Evolutionary conservation across 129 eudicot species (phyloP).

Genomic region (Arctium lappa): DNA sequence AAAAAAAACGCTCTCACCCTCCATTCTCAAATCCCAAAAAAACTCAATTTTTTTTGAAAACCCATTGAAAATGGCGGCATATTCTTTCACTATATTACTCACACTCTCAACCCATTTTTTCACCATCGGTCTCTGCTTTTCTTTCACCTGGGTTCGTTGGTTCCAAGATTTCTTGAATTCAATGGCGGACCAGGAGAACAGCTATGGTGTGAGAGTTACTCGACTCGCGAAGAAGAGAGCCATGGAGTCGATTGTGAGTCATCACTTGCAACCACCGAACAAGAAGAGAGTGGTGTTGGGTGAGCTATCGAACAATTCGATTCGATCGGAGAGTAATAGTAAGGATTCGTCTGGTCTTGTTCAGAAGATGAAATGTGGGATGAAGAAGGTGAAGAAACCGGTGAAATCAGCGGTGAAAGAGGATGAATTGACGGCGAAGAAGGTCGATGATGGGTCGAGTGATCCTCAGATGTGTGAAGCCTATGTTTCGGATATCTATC

Average conservation of each 20-base stretch:
- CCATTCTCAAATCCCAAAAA: slow-evolving; percentile 14
- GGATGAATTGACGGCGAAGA: slow-evolving; percentile 16
- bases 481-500: slow-evolving; percentile 58
- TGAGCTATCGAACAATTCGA: slow-evolving; percentile 43
- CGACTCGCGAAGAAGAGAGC: slow-evolving; percentile 66
- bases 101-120: not conserved
- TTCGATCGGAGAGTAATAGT: not conserved
- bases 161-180: not conserved
- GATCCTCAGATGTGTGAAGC: slow-evolving; percentile 82
- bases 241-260: slow-evolving; percentile 34
- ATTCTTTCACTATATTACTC: slow-evolving; percentile 17
- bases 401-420: not conserved
- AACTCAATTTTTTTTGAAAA: slow-evolving; percentile 13
- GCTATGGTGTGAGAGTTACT: slow-evolving; percentile 40
- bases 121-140: not conserved
- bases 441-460: slow-evolving; percentile 8
- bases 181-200: slow-evolving; percentile 69
- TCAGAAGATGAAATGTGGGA: slow-evolving; percentile 15
- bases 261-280: slow-evolving; percentile 26
- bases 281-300: slow-evolving; percentile 72
- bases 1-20: not conserved
- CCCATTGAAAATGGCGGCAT: slow-evolving; percentile 46
- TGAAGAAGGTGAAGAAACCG: slow-evolving; percentile 27
- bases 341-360: not conserved
- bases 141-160: slow-evolving; percentile 28